phyloP scores from a whole-genome alignment of 768 basidiomycete genomes.

The Naganishia kalamii region DNA sequence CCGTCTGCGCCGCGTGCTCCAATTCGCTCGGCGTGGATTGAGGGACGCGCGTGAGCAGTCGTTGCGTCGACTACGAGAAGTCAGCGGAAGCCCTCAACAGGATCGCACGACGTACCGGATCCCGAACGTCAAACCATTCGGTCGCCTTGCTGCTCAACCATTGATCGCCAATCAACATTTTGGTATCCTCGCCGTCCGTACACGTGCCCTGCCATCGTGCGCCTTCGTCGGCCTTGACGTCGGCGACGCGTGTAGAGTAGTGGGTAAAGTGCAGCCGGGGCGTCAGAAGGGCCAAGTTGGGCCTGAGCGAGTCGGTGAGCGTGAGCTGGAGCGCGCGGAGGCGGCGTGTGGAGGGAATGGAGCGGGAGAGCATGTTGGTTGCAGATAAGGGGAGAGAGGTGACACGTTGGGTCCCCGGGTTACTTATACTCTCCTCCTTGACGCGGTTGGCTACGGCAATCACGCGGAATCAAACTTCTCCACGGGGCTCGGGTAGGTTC shows the following conservation, averaged over 20 bases:
- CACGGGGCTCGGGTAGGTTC: too few relatives aligned
- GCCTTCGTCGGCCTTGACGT: not conserved
- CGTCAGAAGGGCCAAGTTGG: not conserved
- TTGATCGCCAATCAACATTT: constrained; percentile 85
- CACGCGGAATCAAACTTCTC: too few relatives aligned
- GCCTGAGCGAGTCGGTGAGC: not conserved
- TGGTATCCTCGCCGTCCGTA: constrained; percentile 75
- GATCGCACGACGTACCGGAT: constrained; percentile 61
- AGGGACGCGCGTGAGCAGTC: constrained; percentile 78
- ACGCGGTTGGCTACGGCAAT: too few relatives aligned
- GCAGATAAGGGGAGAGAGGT: not conserved
- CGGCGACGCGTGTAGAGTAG: constrained; percentile 1
- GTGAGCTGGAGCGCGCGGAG: constrained; percentile 1
- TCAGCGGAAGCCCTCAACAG: not conserved
- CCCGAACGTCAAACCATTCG: constrained; percentile 78
- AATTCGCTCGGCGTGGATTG: constrained; percentile 80
- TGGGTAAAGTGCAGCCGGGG: not conserved
- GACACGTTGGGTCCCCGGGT: not conserved
- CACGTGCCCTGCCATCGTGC: constrained; percentile 73
- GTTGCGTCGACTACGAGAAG: constrained; percentile 69
- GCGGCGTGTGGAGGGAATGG: not conserved
- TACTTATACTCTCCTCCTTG: too few relatives aligned
- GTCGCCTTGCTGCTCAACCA: constrained; percentile 73
- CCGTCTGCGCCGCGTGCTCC: constrained; percentile 71
- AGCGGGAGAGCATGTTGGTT: constrained; percentile 1